Percentiles rank a stretch among this genome's conserved stretches.
Conservation (phyloP, 352 stramenopile species). For the Pythium aphanidermatum region DNA sequence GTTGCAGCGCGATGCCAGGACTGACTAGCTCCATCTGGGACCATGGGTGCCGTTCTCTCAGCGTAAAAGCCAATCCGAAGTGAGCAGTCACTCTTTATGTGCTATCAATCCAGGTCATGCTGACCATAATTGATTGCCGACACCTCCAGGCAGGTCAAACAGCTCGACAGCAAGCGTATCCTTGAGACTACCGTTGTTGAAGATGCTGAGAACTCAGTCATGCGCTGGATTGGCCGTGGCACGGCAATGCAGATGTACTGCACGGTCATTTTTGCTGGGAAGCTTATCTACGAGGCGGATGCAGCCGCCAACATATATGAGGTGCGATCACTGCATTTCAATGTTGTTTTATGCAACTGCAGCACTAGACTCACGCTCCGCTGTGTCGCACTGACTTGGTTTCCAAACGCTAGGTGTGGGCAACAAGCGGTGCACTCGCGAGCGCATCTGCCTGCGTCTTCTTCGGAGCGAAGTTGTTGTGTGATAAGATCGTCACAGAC, state of each 20-base stretch:
- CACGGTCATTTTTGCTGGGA: slow-evolving; percentile 50
- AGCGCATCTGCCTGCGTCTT: slow-evolving; percentile 62
- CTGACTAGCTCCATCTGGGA: too few relatives aligned
- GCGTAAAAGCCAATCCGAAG: too few relatives aligned
- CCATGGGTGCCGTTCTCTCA: too few relatives aligned
- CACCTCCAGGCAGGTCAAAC: slow-evolving; percentile 3
- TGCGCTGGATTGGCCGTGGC: slow-evolving; percentile 53
- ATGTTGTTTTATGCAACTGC: too few relatives aligned
- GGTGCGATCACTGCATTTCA: slow-evolving; percentile 8
- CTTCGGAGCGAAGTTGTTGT: slow-evolving; percentile 64
- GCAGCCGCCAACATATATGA: slow-evolving; percentile 43
- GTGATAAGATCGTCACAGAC: slow-evolving; percentile 67
- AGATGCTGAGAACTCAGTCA: slow-evolving; percentile 39
- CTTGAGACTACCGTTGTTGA: slow-evolving; percentile 48
- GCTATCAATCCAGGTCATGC: too few relatives aligned
- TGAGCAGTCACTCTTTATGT: too few relatives aligned
- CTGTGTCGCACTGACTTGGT: too few relatives aligned
- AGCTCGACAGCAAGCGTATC: slow-evolving; percentile 28
- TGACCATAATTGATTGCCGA: background rate
- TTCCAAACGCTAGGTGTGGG: slow-evolving; percentile 38
- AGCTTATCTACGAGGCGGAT: slow-evolving; percentile 56
- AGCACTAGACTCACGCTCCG: too few relatives aligned
- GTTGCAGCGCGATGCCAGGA: too few relatives aligned
- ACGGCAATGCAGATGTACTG: slow-evolving; percentile 76
- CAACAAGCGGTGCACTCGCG: slow-evolving; percentile 48